These are phyloP conservation scores for Trifolium fragiferum DNA, from an alignment of 306 rosid species.

Conservation along the genomic window DNA sequence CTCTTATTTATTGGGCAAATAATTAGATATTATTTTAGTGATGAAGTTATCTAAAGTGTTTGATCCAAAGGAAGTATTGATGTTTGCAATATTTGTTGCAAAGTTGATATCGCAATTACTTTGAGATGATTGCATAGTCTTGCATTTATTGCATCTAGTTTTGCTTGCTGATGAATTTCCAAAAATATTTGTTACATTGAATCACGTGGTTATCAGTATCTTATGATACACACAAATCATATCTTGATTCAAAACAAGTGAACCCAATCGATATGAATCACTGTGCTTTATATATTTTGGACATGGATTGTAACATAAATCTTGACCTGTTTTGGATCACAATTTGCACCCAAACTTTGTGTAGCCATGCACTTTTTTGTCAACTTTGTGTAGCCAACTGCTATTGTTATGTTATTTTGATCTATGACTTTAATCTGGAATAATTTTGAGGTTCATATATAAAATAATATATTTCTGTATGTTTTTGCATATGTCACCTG, in stretches of 20 bases:
- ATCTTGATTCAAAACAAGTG: background rate
- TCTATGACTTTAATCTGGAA: background rate
- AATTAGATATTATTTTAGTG: constrained; percentile 7
- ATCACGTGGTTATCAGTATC: background rate
- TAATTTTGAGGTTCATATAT: background rate
- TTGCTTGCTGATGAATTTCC: constrained; percentile 3
- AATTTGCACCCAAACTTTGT: background rate
- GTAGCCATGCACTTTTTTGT: background rate
- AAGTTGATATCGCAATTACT: constrained; percentile 24
- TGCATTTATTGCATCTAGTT: constrained; percentile 23
- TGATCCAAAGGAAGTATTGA: background rate
- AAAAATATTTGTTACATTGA: constrained; percentile 5
- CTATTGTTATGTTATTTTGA: background rate
- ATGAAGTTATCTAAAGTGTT: constrained; percentile 15
- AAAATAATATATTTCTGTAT: background rate
- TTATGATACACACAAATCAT: background rate
- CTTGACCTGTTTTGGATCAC: background rate
- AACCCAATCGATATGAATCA: background rate
- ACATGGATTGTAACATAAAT: background rate
- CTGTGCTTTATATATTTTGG: background rate
- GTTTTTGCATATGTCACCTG: background rate
- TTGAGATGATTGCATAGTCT: background rate
- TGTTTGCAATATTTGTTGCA: constrained; percentile 16
- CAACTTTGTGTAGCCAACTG: background rate
- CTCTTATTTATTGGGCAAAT: constrained; percentile 15